These are phyloP conservation scores for Torulaspora indica DNA, from an alignment of 805 yeast genomes.

Conservation along the genomic window DNA sequence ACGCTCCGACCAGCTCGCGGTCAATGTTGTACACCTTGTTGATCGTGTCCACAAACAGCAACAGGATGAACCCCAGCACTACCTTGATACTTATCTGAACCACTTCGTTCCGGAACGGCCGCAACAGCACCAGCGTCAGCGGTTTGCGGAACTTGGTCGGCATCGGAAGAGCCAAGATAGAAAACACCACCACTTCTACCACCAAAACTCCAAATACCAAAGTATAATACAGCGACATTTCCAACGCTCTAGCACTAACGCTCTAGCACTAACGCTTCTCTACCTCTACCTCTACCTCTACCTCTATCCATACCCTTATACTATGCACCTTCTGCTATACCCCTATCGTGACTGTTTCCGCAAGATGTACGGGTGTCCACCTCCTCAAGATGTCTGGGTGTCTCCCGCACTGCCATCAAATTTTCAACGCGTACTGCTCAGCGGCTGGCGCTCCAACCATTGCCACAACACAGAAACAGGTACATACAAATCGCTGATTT, in stretches of 20 bases:
- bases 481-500: too few relatives aligned
- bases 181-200: constrained; percentile 72
- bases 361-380: not conserved
- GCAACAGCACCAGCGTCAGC: constrained; percentile 54
- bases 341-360: not conserved
- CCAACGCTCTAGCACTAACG: too few relatives aligned
- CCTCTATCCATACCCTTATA: not conserved
- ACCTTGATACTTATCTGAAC: constrained; percentile 77
- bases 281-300: not conserved
- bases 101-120: constrained; percentile 66
- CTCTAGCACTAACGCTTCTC: too few relatives aligned
- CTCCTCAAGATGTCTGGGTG: not conserved
- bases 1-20: constrained; percentile 47
- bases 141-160: constrained; percentile 72
- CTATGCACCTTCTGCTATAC: too few relatives aligned
- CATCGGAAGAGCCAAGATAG: constrained; percentile 76
- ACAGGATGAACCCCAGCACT: constrained; percentile 72
- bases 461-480: too few relatives aligned
- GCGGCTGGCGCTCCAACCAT: not conserved
- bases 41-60: constrained; percentile 82
- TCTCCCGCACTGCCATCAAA: too few relatives aligned
- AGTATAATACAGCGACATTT: constrained; percentile 31
- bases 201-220: constrained; percentile 70
- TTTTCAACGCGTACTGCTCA: too few relatives aligned
- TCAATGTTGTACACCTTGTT: constrained; percentile 72